Evolutionary conservation across 345 rosid genomes (phyloP).

Genomic region (Boechera stricta): DNA sequence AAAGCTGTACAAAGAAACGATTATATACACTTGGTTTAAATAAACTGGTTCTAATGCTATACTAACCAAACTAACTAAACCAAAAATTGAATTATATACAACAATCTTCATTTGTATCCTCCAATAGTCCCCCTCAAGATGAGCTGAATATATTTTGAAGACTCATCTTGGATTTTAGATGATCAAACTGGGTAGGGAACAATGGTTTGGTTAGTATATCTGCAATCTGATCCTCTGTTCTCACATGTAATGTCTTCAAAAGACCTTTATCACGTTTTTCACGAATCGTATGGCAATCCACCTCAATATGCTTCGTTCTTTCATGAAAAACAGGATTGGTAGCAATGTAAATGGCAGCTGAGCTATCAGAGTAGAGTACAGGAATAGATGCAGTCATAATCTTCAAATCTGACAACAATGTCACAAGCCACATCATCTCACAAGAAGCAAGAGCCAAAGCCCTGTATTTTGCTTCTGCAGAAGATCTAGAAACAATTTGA

Average conservation of each 20-base stretch:
- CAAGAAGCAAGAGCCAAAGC: neutral
- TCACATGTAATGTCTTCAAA: neutral
- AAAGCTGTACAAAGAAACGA: too few species aligned
- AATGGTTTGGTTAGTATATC: neutral
- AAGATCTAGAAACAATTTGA: neutral
- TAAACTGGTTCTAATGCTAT: too few species aligned
- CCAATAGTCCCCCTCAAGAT: neutral
- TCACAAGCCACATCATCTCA: neutral
- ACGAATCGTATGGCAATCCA: neutral
- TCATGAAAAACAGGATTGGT: neutral
- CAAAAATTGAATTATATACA: too few species aligned
- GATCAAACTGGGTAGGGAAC: neutral
- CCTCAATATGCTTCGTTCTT: neutral
- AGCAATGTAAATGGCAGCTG: neutral
- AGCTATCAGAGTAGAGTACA: neutral
- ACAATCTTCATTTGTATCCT: too few species aligned
- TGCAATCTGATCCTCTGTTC: neutral
- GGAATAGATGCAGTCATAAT: neutral
- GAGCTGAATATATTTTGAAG: neutral
- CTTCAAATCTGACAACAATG: neutral
- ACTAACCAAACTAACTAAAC: too few species aligned
- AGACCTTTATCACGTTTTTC: neutral
- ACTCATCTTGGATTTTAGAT: neutral
- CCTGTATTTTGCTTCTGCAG: neutral
- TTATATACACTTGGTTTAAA: too few species aligned